Evolutionary conservation across 2,329 filamentous ascomycete species (phyloP).

Genomic region (Microsporum canis): DNA sequence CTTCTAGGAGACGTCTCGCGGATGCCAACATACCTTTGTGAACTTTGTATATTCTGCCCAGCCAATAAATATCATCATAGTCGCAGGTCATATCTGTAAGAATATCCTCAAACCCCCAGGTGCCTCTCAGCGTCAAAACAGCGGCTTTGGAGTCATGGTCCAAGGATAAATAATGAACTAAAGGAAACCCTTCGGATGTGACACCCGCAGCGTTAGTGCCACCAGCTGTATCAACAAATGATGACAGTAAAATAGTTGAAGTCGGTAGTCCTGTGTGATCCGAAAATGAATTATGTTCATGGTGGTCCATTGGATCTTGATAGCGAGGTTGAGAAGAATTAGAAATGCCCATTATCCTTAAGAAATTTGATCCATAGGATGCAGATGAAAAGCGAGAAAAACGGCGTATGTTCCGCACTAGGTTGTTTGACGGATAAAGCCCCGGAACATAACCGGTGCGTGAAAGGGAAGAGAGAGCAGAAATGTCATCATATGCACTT

Average conservation of each 20-base stretch:
- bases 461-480: constrained; percentile 34
- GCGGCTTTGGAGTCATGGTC: constrained; percentile 62
- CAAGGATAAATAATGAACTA: constrained; percentile 62
- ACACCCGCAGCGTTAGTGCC: constrained; percentile 54
- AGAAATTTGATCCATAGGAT: constrained; percentile 37
- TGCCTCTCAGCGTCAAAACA: constrained; percentile 61
- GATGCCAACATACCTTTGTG: constrained; percentile 67
- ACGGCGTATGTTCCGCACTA: constrained; percentile 36
- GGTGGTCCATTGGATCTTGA: constrained; percentile 25
- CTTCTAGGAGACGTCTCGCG: constrained; percentile 55
- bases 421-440: constrained; percentile 36
- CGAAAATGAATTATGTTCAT: constrained; percentile 37
- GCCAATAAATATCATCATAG: constrained; percentile 48
- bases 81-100: constrained; percentile 64
- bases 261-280: constrained; percentile 35
- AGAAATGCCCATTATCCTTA: constrained; percentile 38
- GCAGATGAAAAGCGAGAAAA: constrained; percentile 39
- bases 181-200: constrained; percentile 54
- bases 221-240: constrained; percentile 58
- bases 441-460: constrained; percentile 36
- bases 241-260: constrained; percentile 49
- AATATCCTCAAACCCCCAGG: constrained; percentile 61
- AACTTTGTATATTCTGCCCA: constrained; percentile 54
- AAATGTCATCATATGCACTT: constrained; percentile 36
- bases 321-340: constrained; percentile 23